phyloP scores from a whole-genome alignment of 108 stramenopile genomes.

The Ochromonas danica region DNA sequence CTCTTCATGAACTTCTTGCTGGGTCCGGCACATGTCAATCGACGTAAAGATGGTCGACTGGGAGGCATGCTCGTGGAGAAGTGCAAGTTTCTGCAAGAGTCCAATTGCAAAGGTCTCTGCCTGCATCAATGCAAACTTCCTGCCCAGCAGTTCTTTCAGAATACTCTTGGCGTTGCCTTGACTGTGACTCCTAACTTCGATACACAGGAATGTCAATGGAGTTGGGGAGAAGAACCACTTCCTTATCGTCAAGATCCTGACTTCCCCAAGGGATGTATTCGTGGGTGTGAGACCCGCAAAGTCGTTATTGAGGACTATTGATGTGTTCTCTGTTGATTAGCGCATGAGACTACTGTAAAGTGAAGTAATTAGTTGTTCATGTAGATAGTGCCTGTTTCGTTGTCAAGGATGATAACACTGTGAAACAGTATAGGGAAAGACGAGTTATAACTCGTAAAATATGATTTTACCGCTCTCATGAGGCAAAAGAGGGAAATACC shows the following conservation, averaged over 20 bases:
- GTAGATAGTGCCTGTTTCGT: too few species aligned
- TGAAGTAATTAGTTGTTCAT: too few species aligned
- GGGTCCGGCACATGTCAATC: slow-evolving; percentile 70
- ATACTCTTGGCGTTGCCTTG: slow-evolving; percentile 71
- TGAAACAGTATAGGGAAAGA: too few species aligned
- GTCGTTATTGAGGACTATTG: not conserved
- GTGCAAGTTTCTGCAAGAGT: slow-evolving; percentile 79
- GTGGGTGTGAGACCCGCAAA: not conserved
- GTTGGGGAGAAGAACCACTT: slow-evolving; percentile 63
- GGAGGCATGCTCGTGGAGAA: slow-evolving; percentile 85
- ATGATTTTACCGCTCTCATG: too few species aligned
- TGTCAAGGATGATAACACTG: too few species aligned
- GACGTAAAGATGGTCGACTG: slow-evolving; percentile 69
- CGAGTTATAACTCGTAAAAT: too few species aligned
- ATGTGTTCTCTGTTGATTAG: too few species aligned
- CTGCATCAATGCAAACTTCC: slow-evolving; percentile 82
- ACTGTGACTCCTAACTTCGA: slow-evolving; percentile 78
- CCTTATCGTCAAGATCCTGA: not conserved
- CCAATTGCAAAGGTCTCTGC: slow-evolving; percentile 80
- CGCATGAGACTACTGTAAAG: too few species aligned
- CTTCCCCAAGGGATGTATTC: slow-evolving; percentile 10
- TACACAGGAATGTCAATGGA: slow-evolving; percentile 87
- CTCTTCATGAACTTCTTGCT: slow-evolving; percentile 63
- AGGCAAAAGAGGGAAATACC: too few species aligned
- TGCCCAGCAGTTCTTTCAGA: slow-evolving; percentile 75